Base-by-base conservation (phyloP, 2,329 filamentous ascomycete genomes). In the Bipolaris victoriae region DNA sequence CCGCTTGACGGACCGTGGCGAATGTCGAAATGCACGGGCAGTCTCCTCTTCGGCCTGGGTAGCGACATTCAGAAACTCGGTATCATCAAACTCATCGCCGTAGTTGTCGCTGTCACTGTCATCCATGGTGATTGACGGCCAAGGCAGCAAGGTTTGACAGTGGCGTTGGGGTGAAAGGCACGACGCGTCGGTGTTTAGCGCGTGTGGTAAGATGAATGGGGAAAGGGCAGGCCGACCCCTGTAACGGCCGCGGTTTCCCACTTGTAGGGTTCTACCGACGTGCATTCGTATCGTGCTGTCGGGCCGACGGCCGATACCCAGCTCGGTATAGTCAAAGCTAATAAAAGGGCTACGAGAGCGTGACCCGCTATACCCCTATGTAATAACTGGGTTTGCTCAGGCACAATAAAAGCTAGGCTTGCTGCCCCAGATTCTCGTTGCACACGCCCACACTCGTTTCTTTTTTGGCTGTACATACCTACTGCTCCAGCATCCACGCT, bases 31-130 rank as follows among this genome's bases (percentile, higher is more conserved):
- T 67, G 65, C 57, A 47, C 68, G 62, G 55, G 74, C 61, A 36
- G 65, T 64, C 53, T 68, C 63, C 26, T 67, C 66, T 64, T 77
- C 76, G 4, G 76, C 75, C 61, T 87, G 83, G 36, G 84, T 86
- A 20, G 87, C 80, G 6, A 83, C 87, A 35, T 83, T 78, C 43
- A 90, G 80, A 57, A 90, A 77, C 63, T 89, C 88, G 66, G 88
- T 88, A 59, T 90, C 88, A 50, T 84, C 82, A 50, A 89, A 82
- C 61, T 86, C 68, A 61, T 86, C 86, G 57, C 86, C 86, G 68
- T 86, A 89, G 44, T 88, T 86, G 39, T 89, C 85, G 58, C 69
- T 72, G 37, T 73, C 70, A 31, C 69, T 72, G 37, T 73, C 70
- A 31, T 64, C 65, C 63, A 66, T 69, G 26, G 59, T 57, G 41